Conservation (phyloP, 441 rosid genomes). For the Eruca vesicaria region DNA sequence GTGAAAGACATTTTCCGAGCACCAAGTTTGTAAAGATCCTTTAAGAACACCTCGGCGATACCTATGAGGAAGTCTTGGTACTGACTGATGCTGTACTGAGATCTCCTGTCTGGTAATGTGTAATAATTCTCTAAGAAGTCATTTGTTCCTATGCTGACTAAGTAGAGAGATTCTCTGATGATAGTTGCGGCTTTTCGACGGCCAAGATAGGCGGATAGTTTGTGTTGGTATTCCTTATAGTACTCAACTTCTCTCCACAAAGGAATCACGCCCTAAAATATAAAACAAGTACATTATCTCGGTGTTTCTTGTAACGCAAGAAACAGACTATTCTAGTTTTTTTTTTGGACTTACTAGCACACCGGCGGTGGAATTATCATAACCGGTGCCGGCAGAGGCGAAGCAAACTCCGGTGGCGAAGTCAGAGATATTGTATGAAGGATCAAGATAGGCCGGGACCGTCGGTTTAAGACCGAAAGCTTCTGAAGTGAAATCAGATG, state of each 20-base stretch:
- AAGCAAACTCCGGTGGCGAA: slow-evolving; percentile 73
- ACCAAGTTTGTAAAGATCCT: slow-evolving; percentile 50
- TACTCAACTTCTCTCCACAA: slow-evolving; percentile 59
- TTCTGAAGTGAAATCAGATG: slow-evolving; percentile 66
- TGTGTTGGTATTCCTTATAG: slow-evolving; percentile 51
- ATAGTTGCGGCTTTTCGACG: slow-evolving; percentile 38
- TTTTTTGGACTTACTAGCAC: slow-evolving; percentile 48
- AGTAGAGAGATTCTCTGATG: slow-evolving; percentile 51
- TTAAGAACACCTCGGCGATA: slow-evolving; percentile 50
- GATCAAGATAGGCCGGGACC: slow-evolving; percentile 70
- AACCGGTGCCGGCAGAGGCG: slow-evolving; percentile 82
- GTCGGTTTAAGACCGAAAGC: slow-evolving; percentile 52
- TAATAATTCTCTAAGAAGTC: slow-evolving; percentile 69
- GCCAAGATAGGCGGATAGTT: slow-evolving; percentile 50
- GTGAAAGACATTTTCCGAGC: slow-evolving; percentile 53
- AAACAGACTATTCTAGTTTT: neutral
- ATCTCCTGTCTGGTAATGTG: slow-evolving; percentile 35
- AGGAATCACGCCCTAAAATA: slow-evolving; percentile 54
- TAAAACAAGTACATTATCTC: neutral
- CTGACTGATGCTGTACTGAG: slow-evolving; percentile 40
- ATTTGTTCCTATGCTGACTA: slow-evolving; percentile 69
- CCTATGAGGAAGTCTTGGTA: slow-evolving; percentile 52
- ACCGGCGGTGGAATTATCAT: slow-evolving; percentile 64
- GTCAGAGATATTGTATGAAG: slow-evolving; percentile 48
- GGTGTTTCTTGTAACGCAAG: slow-evolving; percentile 20